Conservation (phyloP, 371 early-diverging fungal genomes). For the Mucor plumbeus region DNA sequence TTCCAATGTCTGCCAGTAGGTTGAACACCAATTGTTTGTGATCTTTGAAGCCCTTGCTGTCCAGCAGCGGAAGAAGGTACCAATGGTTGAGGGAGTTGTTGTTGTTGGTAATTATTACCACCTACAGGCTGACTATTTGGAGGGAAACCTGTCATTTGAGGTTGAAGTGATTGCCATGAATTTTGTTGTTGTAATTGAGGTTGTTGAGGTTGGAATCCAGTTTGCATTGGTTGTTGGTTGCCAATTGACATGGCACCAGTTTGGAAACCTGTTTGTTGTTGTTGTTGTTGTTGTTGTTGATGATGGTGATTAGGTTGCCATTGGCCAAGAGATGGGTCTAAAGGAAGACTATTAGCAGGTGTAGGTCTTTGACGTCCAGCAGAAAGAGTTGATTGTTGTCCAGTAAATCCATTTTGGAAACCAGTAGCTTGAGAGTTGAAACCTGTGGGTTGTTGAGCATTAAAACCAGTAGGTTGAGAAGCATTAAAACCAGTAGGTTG, state of each 20-base stretch:
- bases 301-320: constrained; percentile 32
- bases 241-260: too few relatives aligned
- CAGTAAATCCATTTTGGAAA: constrained; percentile 5
- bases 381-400: constrained; percentile 2
- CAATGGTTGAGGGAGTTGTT: constrained; percentile 23
- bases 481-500: constrained; percentile 14
- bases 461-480: constrained; percentile 14
- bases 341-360: constrained; percentile 27
- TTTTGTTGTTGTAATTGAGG: constrained; percentile 16
- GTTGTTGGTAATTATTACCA: constrained; percentile 29
- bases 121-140: constrained; percentile 32
- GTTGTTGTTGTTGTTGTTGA: constrained; percentile 13
- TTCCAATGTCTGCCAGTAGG: constrained; percentile 62
- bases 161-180: constrained; percentile 42
- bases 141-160: constrained; percentile 52
- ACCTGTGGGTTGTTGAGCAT: too few relatives aligned
- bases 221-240: constrained; percentile 12
- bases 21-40: constrained; percentile 38
- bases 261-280: constrained; percentile 22
- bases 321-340: constrained; percentile 39
- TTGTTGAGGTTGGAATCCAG: constrained; percentile 11
- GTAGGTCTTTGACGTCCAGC: constrained; percentile 37
- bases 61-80: constrained; percentile 35
- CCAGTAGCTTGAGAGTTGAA: too few relatives aligned
- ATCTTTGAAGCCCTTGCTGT: constrained; percentile 30